Evolutionary conservation across 1,284 basidiomycete genomes (phyloP).

Genomic region (Fomitiporia mediterranea): DNA sequence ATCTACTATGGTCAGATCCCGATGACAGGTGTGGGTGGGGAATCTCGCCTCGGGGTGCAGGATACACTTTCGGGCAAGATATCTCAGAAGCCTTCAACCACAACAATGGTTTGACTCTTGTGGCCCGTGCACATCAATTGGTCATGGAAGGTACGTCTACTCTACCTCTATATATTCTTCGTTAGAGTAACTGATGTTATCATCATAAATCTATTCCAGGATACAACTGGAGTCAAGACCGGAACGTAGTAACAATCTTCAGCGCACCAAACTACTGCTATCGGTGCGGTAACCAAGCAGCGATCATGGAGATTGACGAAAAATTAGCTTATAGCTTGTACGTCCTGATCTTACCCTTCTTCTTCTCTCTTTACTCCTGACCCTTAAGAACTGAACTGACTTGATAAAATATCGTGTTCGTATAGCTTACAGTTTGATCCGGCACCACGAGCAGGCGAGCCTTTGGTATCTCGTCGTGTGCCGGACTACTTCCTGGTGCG

Average conservation of each 20-base stretch:
- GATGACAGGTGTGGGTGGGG: conserved; percentile 99
- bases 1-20: conserved; percentile 98
- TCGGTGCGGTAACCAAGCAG: conserved; percentile 98
- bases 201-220: conserved; percentile 32
- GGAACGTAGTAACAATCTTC: conserved; percentile 99
- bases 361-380: conserved; percentile 22
- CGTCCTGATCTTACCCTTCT: too few species aligned
- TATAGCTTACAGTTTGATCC: conserved; percentile 99
- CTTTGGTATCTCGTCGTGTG: conserved; percentile 95
- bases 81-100: conserved; percentile 98
- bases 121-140: conserved; percentile 93
- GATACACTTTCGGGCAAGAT: conserved; percentile 99
- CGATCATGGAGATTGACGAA: conserved; percentile 99
- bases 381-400: conserved; percentile 5
- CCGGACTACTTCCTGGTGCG: conserved; percentile 94
- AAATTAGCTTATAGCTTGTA: conserved; percentile 93
- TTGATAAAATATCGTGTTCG: conserved; percentile 6
- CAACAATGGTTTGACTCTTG: conserved; percentile 96
- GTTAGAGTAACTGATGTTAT: too few species aligned
- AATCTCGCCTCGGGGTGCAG: conserved; percentile 97
- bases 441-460: conserved; percentile 96
- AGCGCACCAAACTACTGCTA: conserved; percentile 99
- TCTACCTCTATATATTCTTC: neutral
- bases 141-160: conserved; percentile 88
- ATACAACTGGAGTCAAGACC: conserved; percentile 97